Evolutionary conservation across 208 protist species (phyloP).

Genomic region (Wallacemonas sp.): DNA sequence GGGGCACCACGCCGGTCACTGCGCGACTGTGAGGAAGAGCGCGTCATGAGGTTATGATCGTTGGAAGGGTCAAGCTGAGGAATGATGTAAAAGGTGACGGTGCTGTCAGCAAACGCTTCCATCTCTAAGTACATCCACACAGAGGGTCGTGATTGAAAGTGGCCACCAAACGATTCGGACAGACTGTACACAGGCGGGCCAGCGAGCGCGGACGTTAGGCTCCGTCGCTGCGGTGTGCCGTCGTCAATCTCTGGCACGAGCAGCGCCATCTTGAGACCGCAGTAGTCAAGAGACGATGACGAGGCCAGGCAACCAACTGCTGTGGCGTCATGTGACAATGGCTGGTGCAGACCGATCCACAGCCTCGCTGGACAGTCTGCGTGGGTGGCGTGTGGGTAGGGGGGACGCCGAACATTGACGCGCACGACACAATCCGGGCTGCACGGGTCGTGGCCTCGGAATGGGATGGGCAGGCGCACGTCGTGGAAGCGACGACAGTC

Average conservation of each 20-base stretch:
- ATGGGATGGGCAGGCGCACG: conserved; percentile 40
- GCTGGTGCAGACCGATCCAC: conserved; percentile 73
- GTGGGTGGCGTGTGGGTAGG: not conserved
- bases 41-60: conserved; percentile 4
- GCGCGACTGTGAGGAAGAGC: conserved; percentile 5
- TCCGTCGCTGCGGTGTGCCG: not conserved
- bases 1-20: no score
- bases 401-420: conserved; percentile 26
- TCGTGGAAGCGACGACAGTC: conserved; percentile 69
- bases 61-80: conserved; percentile 39
- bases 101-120: conserved; percentile 14
- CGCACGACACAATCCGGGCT: conserved; percentile 37
- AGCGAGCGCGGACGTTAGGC: conserved; percentile 2
- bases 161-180: conserved; percentile 58
- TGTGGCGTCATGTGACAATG: not conserved
- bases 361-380: conserved; percentile 24
- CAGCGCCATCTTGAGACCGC: conserved; percentile 46
- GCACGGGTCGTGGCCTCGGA: conserved; percentile 22
- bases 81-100: conserved; percentile 46
- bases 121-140: conserved; percentile 82
- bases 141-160: conserved; percentile 33
- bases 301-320: not conserved
- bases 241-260: conserved; percentile 16
- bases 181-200: conserved; percentile 28
- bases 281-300: conserved; percentile 6